Evolutionary conservation across 108 stramenopile genomes (phyloP), one percentile per base, ranked within the genome.

Genomic region (Nitzschia palea): DNA sequence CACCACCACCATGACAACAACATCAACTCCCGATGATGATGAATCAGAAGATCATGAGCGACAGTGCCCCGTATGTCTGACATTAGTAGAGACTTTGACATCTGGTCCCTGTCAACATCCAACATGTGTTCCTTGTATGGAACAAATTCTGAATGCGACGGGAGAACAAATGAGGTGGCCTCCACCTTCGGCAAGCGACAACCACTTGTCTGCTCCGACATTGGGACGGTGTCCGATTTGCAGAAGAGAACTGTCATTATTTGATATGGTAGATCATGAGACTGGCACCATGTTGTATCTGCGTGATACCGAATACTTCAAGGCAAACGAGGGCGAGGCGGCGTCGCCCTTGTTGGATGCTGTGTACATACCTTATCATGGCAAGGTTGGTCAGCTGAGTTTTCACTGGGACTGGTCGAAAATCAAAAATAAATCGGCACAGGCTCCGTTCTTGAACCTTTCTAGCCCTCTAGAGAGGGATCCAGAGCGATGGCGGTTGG

Each of bases 191-290:
- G 35, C 25, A 37, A 45, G 65, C 17, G 79, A 73, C 70, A 28
- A 36, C 12, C 67, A 73, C 26, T 32, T 70, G 26, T 37, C 50
- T 14, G 73, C 73, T 28, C 79, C 79, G 3, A 80, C 79, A 17
- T 23, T 73, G 26, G 79, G 79, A 20, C 54, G 73, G 42, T 80
- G 79, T 62, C 79, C 79, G 5, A 73, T 80, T n/a, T 80, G 79
- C 43, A 37, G 79, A 42, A 23, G 48, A 3, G 62, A 45, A 25
- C 42, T 80, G 6, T 64, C 54, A n/a, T 58, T 73, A 2, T 80
- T 80, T 52, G 68, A 80, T 8, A 14, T 80, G n/a, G 47, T 48
- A 0, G 14, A 60, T 26, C 40, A 8, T 48, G 52, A 18, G 44
- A 77, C 52, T 44, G 67, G 31, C 20, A 18, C 69, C 32, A 60